Base-by-base conservation (phyloP, 306 rosid species). In the Gastrolobium bilobum region DNA sequence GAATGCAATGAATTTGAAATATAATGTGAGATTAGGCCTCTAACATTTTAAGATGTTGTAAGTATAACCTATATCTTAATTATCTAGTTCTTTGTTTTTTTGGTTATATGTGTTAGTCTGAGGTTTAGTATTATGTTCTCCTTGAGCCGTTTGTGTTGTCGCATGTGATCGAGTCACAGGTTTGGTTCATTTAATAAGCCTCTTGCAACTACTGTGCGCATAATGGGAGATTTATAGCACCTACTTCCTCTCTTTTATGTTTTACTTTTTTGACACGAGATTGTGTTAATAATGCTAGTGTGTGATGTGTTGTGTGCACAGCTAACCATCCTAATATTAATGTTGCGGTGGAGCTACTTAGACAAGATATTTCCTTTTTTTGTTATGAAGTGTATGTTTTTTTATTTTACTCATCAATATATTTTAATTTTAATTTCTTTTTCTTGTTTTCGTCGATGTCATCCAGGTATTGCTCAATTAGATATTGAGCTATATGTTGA, bases 321-420 rank as follows among this genome's bases (percentile, higher is more conserved):
- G 99, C 99, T 82, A 96, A 95, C 87, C 99, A 92, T 90, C 99
- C 99, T 15, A 92, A 88, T 67, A 92, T 94, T 63, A 94, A 94
- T 86, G 91, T 97, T 31, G 88, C 95, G 0, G 97, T 91, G 75
- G 92, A 89, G 86, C 84, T 94, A 35, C 91, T 94, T 75, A 87
- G 76, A 80, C 85, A 48, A 83, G 99, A 97, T 94, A 46, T 72
- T 70, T 31, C n/a, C 33, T 48, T 68, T 50, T 68, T 39, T 52
- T 52, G 44, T 72, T 75, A 10, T 38, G 56, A 56, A 44, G 34
- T 38, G 29, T 33, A 34, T 68, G 14, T 40, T 43, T 61, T 53
- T 62, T 20, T 75, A 33, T 40, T 54, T 69, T 4, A 20, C 7
- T 66, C 39, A 48, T 57, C 37, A 15, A 5, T 43, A 56, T 51